A percentile compares a stretch with the other conserved stretches of the same genome.
phyloP scores from a whole-genome alignment of 1,284 basidiomycete species.

The Crepidotus sp. region DNA sequence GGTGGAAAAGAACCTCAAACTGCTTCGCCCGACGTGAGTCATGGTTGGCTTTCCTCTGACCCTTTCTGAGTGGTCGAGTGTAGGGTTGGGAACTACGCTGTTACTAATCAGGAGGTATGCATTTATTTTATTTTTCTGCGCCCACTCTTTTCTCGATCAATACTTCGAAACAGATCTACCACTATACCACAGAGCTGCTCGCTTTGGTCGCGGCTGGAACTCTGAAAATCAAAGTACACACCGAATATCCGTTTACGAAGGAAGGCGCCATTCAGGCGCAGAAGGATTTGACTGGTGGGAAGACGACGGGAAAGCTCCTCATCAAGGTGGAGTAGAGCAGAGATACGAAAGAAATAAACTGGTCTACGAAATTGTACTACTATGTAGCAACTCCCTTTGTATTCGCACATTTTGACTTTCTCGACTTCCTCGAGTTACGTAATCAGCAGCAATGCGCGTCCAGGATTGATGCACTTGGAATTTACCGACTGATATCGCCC shows the following conservation, averaged over 20 bases:
- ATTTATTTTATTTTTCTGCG: neutral
- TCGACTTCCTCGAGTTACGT: too few species aligned
- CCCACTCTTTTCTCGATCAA: neutral
- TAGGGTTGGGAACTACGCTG: conserved; percentile 61
- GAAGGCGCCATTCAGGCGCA: conserved; percentile 78
- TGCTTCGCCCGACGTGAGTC: conserved; percentile 68
- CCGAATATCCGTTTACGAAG: conserved; percentile 76
- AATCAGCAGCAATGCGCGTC: too few species aligned
- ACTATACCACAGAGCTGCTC: conserved; percentile 65
- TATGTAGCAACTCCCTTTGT: too few species aligned
- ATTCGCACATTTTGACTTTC: too few species aligned
- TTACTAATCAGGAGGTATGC: conserved; percentile 59
- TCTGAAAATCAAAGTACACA: conserved; percentile 66
- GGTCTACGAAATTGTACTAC: too few species aligned
- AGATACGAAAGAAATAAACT: neutral
- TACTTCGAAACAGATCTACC: conserved; percentile 24
- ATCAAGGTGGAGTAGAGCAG: conserved; percentile 45
- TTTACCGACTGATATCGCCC: neutral
- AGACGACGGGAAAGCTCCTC: conserved; percentile 70
- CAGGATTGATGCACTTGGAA: neutral
- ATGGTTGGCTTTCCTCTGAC: too few species aligned
- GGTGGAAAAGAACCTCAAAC: conserved; percentile 74
- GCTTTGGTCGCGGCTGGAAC: conserved; percentile 50
- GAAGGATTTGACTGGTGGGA: conserved; percentile 51
- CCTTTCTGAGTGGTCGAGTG: too few species aligned